A percentile compares a stretch with the other conserved stretches of the same genome.
Conservation (phyloP, 176 grass and related monocot genomes). For the Pontederia crassipes region DNA sequence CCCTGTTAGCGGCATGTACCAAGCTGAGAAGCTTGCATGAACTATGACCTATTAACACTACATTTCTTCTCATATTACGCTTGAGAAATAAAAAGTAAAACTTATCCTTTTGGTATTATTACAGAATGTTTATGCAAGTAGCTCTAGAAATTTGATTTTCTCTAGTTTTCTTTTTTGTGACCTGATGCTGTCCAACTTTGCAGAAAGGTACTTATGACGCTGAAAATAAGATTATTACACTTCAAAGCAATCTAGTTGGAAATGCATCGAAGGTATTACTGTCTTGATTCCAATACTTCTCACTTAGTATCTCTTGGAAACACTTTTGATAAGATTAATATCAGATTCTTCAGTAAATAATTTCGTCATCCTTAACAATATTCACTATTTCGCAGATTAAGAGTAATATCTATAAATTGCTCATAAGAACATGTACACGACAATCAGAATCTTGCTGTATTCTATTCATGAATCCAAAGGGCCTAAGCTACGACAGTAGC, state of each 20-base stretch:
- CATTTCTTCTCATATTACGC: not conserved
- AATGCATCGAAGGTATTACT: constrained; percentile 77
- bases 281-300: not conserved
- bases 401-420: too few relatives aligned
- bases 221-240: constrained; percentile 46
- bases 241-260: constrained; percentile 70
- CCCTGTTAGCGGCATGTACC: too few relatives aligned
- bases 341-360: too few relatives aligned
- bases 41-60: not conserved
- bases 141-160: not conserved
- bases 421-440: too few relatives aligned
- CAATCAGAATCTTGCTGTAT: too few relatives aligned
- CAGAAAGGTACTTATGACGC: constrained; percentile 74
- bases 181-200: constrained; percentile 18
- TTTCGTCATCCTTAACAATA: too few relatives aligned
- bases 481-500: too few relatives aligned
- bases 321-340: not conserved
- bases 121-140: not conserved
- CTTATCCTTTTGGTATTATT: not conserved
- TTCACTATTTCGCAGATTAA: too few relatives aligned
- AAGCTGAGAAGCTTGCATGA: too few relatives aligned
- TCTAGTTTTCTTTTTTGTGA: constrained; percentile 2
- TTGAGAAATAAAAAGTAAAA: not conserved
- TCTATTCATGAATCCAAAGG: too few relatives aligned
- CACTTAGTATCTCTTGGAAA: not conserved